Percentiles rank a stretch among this genome's conserved stretches.
Conservation (phyloP, 1,284 basidiomycete genomes). For the Trametes versicolor region DNA sequence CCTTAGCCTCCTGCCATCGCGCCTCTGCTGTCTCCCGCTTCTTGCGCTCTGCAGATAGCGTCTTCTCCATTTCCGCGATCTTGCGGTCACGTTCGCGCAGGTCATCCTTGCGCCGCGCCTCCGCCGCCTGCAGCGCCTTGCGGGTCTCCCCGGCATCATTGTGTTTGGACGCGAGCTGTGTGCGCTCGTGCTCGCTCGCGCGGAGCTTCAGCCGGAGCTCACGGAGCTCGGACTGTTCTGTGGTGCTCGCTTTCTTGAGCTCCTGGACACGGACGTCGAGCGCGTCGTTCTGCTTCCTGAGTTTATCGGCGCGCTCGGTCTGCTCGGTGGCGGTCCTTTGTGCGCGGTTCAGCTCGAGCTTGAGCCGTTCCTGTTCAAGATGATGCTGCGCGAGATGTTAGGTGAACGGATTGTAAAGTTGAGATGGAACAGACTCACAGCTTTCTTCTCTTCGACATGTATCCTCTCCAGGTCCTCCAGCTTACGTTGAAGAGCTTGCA, state of each 20-base stretch:
- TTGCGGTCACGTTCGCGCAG: conserved; percentile 61
- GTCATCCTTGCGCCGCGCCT: conserved; percentile 63
- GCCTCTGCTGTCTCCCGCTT: conserved; percentile 57
- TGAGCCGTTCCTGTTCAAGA: conserved; percentile 66
- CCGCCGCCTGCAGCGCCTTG: conserved; percentile 58
- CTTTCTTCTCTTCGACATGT: conserved; percentile 72
- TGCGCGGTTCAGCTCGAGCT: conserved; percentile 59
- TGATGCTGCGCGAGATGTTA: conserved; percentile 55
- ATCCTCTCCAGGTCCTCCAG: conserved; percentile 73
- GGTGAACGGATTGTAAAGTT: background rate
- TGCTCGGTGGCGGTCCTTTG: conserved; percentile 62
- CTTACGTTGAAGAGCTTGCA: conserved; percentile 65
- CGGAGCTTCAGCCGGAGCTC: conserved; percentile 68
- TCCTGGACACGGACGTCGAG: conserved; percentile 67
- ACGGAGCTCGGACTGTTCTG: conserved; percentile 69
- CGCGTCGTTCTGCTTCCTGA: conserved; percentile 67
- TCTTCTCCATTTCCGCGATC: conserved; percentile 66
- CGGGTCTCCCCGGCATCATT: conserved; percentile 62
- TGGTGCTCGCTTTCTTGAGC: conserved; percentile 57
- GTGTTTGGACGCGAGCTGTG: conserved; percentile 60
- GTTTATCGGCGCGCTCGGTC: conserved; percentile 63
- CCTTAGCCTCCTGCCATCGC: conserved; percentile 54
- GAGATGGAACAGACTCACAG: conserved; percentile 52
- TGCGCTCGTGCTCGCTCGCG: conserved; percentile 66
- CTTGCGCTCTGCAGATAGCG: conserved; percentile 58